Evolutionary conservation across 495 filamentous ascomycete genomes (phyloP).

Genomic region (Ramalina peruviana): DNA sequence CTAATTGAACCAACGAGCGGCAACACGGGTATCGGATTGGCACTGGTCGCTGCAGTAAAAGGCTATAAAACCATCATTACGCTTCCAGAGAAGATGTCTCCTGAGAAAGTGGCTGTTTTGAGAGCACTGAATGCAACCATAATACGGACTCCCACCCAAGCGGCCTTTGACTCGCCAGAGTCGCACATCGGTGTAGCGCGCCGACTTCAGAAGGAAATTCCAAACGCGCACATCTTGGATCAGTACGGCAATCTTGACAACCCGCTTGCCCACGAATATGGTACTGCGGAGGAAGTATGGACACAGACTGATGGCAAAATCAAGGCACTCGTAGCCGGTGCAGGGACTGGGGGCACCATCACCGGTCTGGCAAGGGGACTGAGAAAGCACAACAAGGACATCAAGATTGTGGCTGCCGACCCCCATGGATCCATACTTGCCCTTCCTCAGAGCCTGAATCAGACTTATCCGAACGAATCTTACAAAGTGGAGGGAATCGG

Average conservation of each 20-base stretch:
- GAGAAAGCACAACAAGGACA: conserved; percentile 65
- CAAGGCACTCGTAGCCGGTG: conserved; percentile 77
- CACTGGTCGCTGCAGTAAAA: conserved; percentile 87
- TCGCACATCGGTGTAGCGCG: conserved; percentile 91
- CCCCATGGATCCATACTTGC: conserved; percentile 82
- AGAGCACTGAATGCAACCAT: conserved; percentile 91
- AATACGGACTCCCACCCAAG: conserved; percentile 91
- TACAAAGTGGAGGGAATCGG: conserved; percentile 99
- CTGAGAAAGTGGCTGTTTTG: conserved; percentile 91
- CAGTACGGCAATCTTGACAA: conserved; percentile 92
- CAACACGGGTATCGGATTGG: conserved; percentile 95
- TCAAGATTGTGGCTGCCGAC: conserved; percentile 85
- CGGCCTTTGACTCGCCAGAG: conserved; percentile 86
- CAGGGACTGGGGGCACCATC: conserved; percentile 91
- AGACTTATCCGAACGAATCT: conserved; percentile 59
- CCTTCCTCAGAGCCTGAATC: conserved; percentile 61
- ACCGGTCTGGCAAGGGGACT: conserved; percentile 78
- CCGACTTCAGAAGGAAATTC: conserved; percentile 84
- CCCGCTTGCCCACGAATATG: conserved; percentile 83
- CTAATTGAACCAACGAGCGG: conserved; percentile 96
- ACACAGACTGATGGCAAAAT: conserved; percentile 73
- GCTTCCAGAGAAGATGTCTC: conserved; percentile 97
- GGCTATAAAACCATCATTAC: conserved; percentile 97
- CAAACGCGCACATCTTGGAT: conserved; percentile 91
- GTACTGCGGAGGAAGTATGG: conserved; percentile 96